Conservation (phyloP, 2,329 filamentous ascomycete genomes). For the Aspergillus glaucus region DNA sequence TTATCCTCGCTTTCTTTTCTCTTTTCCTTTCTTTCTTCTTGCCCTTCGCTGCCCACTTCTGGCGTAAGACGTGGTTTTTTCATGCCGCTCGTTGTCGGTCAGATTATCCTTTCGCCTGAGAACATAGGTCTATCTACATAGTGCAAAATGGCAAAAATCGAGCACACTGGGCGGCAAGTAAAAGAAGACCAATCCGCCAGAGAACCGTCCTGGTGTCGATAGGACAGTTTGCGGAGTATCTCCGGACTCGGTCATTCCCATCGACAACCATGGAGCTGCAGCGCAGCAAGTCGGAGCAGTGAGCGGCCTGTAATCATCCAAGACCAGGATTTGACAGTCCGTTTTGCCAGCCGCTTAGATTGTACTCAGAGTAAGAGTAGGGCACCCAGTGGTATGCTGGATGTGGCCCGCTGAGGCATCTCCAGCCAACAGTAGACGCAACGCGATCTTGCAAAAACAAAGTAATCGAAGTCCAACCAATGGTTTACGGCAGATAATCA, state of each 20-base stretch:
- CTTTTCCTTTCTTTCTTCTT: neutral
- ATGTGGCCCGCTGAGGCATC: neutral
- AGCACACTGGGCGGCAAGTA: neutral
- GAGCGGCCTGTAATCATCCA: too few species aligned
- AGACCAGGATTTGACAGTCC: neutral
- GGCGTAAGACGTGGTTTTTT: neutral
- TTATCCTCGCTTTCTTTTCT: constrained; percentile 1
- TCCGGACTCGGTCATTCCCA: neutral
- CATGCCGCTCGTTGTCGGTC: neutral
- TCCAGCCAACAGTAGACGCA: neutral
- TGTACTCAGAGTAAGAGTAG: neutral
- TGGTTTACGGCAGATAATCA: neutral
- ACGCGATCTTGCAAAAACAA: neutral
- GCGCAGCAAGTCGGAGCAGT: too few species aligned
- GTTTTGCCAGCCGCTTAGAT: neutral
- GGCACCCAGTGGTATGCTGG: neutral
- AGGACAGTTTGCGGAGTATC: neutral
- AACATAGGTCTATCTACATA: constrained; percentile 32
- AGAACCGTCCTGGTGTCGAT: neutral
- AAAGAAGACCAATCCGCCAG: neutral
- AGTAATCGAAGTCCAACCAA: constrained; percentile 7
- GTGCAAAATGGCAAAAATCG: constrained; percentile 18
- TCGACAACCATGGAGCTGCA: too few species aligned
- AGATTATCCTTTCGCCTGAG: constrained; percentile 10
- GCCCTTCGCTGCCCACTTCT: neutral